Base-by-base conservation (phyloP, 176 grass and related monocot genomes). In the Chloris gayana region DNA sequence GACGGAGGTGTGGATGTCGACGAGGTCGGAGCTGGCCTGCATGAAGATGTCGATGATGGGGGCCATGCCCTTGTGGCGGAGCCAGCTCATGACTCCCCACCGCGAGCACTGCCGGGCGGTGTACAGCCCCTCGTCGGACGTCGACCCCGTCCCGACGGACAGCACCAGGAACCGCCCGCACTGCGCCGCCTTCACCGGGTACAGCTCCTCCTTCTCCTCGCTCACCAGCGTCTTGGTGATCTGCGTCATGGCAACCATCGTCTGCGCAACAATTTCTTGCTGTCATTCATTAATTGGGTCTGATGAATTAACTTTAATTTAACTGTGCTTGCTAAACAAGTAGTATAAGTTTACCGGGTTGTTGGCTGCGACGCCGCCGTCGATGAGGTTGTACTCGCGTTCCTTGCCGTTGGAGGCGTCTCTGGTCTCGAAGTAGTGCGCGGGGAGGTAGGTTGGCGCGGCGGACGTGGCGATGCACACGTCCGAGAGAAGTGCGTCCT, bases 321-420 rank as follows among this genome's bases (percentile, higher is more conserved):
- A n/a, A n/a, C n/a, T 5, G 47, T 50, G 15, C 15, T 18, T 50
- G 47, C 15, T 50, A 5, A 18, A 50, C n/a, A n/a, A n/a, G n/a
- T 18, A 18, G 4, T 17, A 49, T 19, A 54, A 54, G 21, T 54
- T 85, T 83, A 97, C 94, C 6, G 91, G 91, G 57, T 97, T 97
- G 72, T 90, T 97, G n/a, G 91, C 94, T 12, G 91, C 91, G 6
- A 91, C 84, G 9, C 91, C 94, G 56, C 94, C 94, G 71, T 94
- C 94, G 38, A 94, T 86, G 47, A 97, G 89, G 68, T 97, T 88
- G 46, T 86, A 97, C 7, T 88, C 78, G 22, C 76, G 59, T 8
- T 18, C 62, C 35, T 82, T 87, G 7, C 79, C 91, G 8, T 19
- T 29, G 45, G 25, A 84, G 54, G 17, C 84, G 39, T 94, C 80